phyloP scores from a whole-genome alignment of 306 rosid species.

The Prunus persica region DNA sequence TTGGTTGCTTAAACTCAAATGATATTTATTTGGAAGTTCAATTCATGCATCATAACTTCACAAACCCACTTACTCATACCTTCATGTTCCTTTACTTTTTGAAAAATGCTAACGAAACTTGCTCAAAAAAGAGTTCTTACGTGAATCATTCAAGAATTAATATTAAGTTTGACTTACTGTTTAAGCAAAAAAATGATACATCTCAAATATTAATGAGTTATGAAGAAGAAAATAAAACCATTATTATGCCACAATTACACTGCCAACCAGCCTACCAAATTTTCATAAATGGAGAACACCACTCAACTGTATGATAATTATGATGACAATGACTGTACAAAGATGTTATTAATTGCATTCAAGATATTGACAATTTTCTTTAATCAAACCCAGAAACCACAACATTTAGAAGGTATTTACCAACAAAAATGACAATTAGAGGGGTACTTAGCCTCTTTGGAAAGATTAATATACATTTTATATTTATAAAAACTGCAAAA shows the following conservation, averaged over 20 bases:
- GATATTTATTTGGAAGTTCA: background rate
- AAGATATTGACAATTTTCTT: background rate
- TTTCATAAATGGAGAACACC: background rate
- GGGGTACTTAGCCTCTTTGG: background rate
- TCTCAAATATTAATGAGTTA: too few species aligned
- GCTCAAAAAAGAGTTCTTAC: too few species aligned
- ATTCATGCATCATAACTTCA: background rate
- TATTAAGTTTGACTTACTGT: too few species aligned
- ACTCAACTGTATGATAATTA: background rate
- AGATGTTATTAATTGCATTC: background rate
- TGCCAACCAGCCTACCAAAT: background rate
- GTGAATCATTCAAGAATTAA: too few species aligned
- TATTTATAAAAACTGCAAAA: background rate
- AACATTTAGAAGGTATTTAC: background rate
- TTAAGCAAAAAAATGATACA: too few species aligned
- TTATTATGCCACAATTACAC: background rate
- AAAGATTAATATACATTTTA: background rate
- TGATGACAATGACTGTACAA: too few species aligned
- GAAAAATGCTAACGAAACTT: too few species aligned
- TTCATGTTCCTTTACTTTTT: too few species aligned
- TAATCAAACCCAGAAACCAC: background rate
- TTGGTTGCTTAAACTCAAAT: background rate
- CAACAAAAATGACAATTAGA: background rate
- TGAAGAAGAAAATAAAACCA: too few species aligned
- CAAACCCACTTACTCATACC: background rate